Evolutionary conservation across 495 filamentous ascomycete species (phyloP), one percentile per base, ranked within the genome.

Genomic region (Penicillium dipodomyicola): DNA sequence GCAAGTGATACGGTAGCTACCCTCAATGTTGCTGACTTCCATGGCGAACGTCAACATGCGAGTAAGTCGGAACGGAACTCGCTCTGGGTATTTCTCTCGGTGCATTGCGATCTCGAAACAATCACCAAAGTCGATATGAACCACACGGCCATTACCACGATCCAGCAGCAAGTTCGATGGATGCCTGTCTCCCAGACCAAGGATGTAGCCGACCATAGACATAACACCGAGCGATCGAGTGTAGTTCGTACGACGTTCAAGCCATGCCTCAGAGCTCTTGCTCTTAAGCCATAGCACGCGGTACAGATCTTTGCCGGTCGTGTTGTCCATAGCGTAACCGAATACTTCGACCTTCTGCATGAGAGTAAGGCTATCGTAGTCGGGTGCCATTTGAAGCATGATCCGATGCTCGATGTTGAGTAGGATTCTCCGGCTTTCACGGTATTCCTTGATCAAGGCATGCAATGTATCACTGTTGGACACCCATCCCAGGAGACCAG

Each of bases 291-390:
- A 99, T 33, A 99, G 77, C 4, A 99, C 94, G 19, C 94, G 90
- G 70, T 97, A 99, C 37, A 99, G 81, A 73, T 99, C 94, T 66
- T 99, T 96, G 5, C 94, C 94, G 4, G 94, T 99, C 1, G 94
- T 99, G 63, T 99, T 99, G 77, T 99, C 94, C 59, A 99, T 83
- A 10, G 94, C 94, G 67, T 99, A 99, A 27, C 93, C 92, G 62
- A 99, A 99, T 9, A 99, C 94, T 68, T 99, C 94, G 3, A 97
- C 95, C 74, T 99, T 99, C 69, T 99, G 95, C 95, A 99, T 99
- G 27, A 99, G 82, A 0, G 94, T 96, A 14, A 99, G 83, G 60
- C 95, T 96, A 60, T 99, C 94, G 66, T 97, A 97, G 70, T 99
- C 94, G 2, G 94, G 95, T 12, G 94, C 94, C 94, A 99, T 99